Evolutionary conservation across 768 basidiomycete species (phyloP).

Genomic region (Tylopilus intermedius): DNA sequence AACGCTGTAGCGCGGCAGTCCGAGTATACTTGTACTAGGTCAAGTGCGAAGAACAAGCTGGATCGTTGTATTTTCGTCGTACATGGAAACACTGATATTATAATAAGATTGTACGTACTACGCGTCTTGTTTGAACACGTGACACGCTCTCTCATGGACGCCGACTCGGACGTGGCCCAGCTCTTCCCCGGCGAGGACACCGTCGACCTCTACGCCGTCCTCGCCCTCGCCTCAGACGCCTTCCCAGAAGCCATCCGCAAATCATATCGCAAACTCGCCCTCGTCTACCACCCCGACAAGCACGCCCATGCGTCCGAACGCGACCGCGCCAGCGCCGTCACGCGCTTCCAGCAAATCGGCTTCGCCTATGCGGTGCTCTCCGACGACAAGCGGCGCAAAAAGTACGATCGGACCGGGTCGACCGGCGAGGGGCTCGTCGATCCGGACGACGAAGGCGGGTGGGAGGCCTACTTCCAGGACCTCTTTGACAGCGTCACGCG

Average conservation of each 20-base stretch:
- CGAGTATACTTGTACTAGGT: too few species aligned
- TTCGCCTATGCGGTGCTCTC: conserved; percentile 89
- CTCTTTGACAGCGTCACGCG: conserved; percentile 85
- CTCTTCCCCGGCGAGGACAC: conserved; percentile 73
- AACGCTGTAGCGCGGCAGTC: too few species aligned
- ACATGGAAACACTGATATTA: background rate
- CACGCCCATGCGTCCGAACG: conserved; percentile 56
- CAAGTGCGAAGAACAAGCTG: too few species aligned
- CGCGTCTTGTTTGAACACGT: too few species aligned
- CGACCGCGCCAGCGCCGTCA: conserved; percentile 62
- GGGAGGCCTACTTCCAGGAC: conserved; percentile 93
- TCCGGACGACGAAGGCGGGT: conserved; percentile 71
- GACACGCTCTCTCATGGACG: conserved; percentile 46
- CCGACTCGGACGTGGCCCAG: conserved; percentile 59
- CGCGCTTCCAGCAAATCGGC: conserved; percentile 86
- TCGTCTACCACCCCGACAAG: conserved; percentile 88
- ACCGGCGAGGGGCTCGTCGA: conserved; percentile 75
- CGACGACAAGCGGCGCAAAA: conserved; percentile 67
- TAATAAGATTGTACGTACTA: too few species aligned
- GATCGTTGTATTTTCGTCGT: conserved; percentile 4
- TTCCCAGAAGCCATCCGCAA: conserved; percentile 69
- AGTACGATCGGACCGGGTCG: conserved; percentile 82
- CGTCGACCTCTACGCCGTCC: conserved; percentile 75
- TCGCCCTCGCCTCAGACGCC: conserved; percentile 52
- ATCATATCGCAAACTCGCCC: conserved; percentile 79